phyloP scores from a whole-genome alignment of 176 grass and related monocot species.

The Stipa capillata region DNA sequence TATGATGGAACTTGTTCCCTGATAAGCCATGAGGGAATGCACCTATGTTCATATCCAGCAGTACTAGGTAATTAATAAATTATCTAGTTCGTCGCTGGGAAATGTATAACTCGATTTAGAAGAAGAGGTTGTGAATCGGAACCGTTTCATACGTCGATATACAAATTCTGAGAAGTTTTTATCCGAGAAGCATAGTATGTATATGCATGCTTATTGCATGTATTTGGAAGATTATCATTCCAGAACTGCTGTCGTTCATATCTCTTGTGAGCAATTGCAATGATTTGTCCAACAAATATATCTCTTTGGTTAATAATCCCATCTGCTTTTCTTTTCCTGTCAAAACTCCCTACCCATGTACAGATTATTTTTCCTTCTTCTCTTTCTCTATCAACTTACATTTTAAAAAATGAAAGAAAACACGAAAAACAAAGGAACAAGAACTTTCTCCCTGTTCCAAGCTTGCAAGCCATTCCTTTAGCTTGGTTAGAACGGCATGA shows the following conservation, averaged over 20 bases:
- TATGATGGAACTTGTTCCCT: background rate
- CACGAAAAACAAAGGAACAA: background rate
- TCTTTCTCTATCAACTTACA: conserved; percentile 36
- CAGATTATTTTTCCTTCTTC: conserved; percentile 1
- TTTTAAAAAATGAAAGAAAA: background rate
- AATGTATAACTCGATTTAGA: background rate
- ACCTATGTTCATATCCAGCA: background rate
- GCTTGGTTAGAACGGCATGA: conserved; percentile 75
- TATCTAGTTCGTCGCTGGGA: background rate
- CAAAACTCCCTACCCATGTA: conserved; percentile 38
- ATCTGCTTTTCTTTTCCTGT: background rate
- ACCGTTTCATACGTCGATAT: background rate
- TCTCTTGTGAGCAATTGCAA: background rate
- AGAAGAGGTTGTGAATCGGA: background rate
- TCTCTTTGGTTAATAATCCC: conserved; percentile 1
- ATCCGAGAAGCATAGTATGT: background rate
- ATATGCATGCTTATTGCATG: background rate
- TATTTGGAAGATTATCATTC: background rate
- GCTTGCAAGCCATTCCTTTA: background rate
- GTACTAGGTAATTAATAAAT: background rate
- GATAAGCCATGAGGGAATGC: background rate
- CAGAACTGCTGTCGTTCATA: background rate
- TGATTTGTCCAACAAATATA: background rate
- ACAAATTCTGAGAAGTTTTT: background rate
- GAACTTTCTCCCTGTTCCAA: conserved; percentile 12